phyloP scores from a whole-genome alignment of 2,329 filamentous ascomycete genomes.

The Xenoacremonium recifei region DNA sequence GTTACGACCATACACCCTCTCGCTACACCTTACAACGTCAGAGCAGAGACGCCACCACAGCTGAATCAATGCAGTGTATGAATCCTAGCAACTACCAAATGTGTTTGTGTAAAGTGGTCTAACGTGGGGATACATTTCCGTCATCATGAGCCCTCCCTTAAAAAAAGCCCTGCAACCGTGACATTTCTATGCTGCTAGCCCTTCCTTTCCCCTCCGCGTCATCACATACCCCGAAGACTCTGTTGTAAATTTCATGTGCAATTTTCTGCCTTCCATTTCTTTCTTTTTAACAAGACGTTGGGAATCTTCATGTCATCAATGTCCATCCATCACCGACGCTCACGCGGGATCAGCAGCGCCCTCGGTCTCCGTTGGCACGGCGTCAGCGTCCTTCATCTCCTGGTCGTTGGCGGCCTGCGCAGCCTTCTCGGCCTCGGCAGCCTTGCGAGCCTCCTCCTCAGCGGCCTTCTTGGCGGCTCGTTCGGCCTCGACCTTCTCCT shows the following conservation, averaged over 20 bases:
- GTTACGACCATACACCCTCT: no score
- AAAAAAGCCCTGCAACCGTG: slow-evolving; percentile 26
- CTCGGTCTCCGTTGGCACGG: slow-evolving; percentile 49
- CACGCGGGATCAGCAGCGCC: slow-evolving; percentile 40
- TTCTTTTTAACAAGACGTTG: slow-evolving; percentile 22
- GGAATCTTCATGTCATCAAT: slow-evolving; percentile 22
- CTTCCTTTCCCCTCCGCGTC: slow-evolving; percentile 11
- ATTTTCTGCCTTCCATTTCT: no score
- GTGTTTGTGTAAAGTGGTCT: slow-evolving; percentile 25
- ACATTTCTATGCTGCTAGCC: slow-evolving; percentile 10
- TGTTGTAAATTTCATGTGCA: no score
- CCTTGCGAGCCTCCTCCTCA: slow-evolving; percentile 55
- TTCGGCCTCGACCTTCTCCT: slow-evolving; percentile 76
- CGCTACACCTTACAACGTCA: no score
- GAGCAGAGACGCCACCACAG: no score
- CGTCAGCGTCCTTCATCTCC: slow-evolving; percentile 63
- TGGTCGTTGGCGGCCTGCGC: slow-evolving; percentile 49
- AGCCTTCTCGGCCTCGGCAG: slow-evolving; percentile 50
- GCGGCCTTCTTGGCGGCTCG: slow-evolving; percentile 70
- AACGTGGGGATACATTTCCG: slow-evolving; percentile 29
- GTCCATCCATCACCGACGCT: slow-evolving; percentile 10
- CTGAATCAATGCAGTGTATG: slow-evolving; percentile 24
- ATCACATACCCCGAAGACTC: no score
- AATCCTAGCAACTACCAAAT: slow-evolving; percentile 27
- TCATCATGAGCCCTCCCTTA: slow-evolving; percentile 26